Conservation (phyloP, 768 basidiomycete species). For the Boletales sp. region DNA sequence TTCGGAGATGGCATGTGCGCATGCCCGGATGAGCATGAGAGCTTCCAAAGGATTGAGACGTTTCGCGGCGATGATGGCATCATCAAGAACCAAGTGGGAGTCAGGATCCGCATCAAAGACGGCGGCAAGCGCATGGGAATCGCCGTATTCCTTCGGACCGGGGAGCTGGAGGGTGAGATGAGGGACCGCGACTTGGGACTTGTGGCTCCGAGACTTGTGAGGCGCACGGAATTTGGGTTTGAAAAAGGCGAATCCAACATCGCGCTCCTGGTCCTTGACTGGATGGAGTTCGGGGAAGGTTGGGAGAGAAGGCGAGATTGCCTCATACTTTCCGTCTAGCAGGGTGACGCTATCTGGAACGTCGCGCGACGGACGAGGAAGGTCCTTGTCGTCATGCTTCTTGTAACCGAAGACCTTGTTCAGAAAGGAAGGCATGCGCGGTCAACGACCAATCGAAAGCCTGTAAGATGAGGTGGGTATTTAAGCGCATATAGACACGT, state of each 20-base stretch:
- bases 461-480: too few species aligned
- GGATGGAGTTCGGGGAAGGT: constrained; percentile 8
- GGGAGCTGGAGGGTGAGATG: constrained; percentile 64
- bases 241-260: constrained; percentile 47
- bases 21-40: constrained; percentile 59
- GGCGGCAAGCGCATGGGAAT: constrained; percentile 47
- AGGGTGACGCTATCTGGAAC: constrained; percentile 44
- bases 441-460: not conserved
- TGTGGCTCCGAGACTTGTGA: too few species aligned
- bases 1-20: constrained; percentile 61
- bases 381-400: constrained; percentile 54
- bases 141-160: constrained; percentile 44
- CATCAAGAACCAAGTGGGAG: constrained; percentile 43
- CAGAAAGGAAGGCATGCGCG: constrained; percentile 60
- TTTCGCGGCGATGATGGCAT: constrained; percentile 53
- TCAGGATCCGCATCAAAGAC: constrained; percentile 62
- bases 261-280: constrained; percentile 30
- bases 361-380: constrained; percentile 16
- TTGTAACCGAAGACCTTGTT: constrained; percentile 77
- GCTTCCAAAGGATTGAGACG: constrained; percentile 61
- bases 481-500: too few species aligned
- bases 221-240: constrained; percentile 40
- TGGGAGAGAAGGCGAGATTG: constrained; percentile 37
- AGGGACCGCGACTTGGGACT: constrained; percentile 32
- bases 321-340: constrained; percentile 74